Evolutionary conservation across 1,139 yeast species (phyloP).

Genomic region (Kodamaea ohmeri): DNA sequence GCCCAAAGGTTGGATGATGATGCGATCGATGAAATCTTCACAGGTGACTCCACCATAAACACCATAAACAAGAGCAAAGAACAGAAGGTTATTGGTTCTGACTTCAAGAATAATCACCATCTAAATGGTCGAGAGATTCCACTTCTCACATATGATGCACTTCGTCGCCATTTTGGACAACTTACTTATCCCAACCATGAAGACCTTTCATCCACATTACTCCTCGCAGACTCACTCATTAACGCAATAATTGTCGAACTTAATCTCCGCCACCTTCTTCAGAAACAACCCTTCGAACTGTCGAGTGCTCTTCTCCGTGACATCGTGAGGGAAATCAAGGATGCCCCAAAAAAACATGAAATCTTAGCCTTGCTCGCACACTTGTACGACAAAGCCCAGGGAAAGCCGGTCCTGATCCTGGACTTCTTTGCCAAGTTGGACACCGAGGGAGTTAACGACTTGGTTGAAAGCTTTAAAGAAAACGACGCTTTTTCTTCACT

Average conservation of each 20-base stretch:
- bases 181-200: constrained; percentile 2
- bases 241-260: constrained; percentile 17
- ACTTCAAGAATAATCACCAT: no score
- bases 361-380: constrained; percentile 17
- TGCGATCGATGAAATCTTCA: constrained; percentile 12
- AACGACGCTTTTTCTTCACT: constrained; percentile 21
- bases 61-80: constrained; percentile 13
- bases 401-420: constrained; percentile 17
- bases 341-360: constrained; percentile 16
- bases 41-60: constrained; percentile 16
- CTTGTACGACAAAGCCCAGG: constrained; percentile 16
- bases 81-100: no score
- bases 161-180: not conserved
- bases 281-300: constrained; percentile 10
- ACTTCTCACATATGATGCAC: constrained; percentile 1
- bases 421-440: constrained; percentile 20
- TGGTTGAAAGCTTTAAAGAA: constrained; percentile 17
- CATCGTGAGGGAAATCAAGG: constrained; percentile 18
- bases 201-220: constrained; percentile 22
- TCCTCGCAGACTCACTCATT: constrained; percentile 14
- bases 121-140: no score
- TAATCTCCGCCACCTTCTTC: constrained; percentile 21
- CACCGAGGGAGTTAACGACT: constrained; percentile 9
- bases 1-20: not conserved
- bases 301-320: constrained; percentile 18